Evolutionary conservation across 208 protist species (phyloP).

Genomic region (Trypanosoma avium): DNA sequence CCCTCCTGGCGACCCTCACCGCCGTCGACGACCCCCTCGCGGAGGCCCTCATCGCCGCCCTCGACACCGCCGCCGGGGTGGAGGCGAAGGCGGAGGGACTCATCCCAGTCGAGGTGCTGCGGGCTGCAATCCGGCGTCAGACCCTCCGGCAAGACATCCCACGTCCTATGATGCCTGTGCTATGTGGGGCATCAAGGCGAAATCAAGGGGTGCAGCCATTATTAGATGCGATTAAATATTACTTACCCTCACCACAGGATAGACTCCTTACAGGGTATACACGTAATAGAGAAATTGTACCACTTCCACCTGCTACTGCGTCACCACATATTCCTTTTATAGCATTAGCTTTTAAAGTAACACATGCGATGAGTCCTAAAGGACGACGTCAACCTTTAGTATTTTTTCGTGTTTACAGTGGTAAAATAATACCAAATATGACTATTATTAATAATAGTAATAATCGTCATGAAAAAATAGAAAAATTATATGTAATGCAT

Average conservation of each 20-base stretch:
- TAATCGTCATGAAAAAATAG: conserved; percentile 45
- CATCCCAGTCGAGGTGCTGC: conserved; percentile 51
- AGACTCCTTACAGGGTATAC: conserved; percentile 52
- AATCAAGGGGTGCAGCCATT: conserved; percentile 93
- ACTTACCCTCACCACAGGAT: conserved; percentile 93
- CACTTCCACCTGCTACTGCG: conserved; percentile 41
- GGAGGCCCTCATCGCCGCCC: conserved; percentile 55
- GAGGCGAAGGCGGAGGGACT: conserved; percentile 63
- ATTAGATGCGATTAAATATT: conserved; percentile 86
- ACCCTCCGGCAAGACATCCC: conserved; percentile 29
- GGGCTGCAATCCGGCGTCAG: conserved; percentile 61
- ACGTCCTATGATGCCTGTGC: conserved; percentile 64
- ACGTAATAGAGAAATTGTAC: conserved; percentile 35
- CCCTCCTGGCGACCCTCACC: conserved; percentile 66
- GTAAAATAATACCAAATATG: conserved; percentile 61
- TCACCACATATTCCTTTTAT: conserved; percentile 51
- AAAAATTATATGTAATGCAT: conserved; percentile 92
- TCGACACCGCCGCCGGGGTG: conserved; percentile 75
- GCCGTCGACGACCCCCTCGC: conserved; percentile 64
- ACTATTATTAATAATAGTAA: conserved; percentile 71
- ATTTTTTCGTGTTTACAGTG: conserved; percentile 93
- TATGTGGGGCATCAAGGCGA: conserved; percentile 91
- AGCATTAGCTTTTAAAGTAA: conserved; percentile 94
- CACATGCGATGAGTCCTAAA: conserved; percentile 58
- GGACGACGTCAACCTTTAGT: conserved; percentile 79